These are phyloP conservation scores for Xylaria sp. DNA, from an alignment of 2,329 filamentous ascomycete species.

Conservation along the genomic window DNA sequence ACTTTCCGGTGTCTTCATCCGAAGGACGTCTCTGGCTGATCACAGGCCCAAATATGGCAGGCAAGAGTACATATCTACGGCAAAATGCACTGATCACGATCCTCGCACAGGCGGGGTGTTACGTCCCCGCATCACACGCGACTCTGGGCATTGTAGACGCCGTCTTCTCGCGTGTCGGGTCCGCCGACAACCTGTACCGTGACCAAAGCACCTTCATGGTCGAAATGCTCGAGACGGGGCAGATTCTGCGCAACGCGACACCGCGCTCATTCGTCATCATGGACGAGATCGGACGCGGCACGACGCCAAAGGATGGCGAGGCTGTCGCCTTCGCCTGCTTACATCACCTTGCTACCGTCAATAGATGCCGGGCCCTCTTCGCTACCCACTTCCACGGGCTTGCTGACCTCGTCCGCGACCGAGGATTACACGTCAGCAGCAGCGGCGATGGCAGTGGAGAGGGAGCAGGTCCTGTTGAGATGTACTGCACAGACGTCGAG, in stretches of 20 bases:
- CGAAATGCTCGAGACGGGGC: slow-evolving; percentile 96
- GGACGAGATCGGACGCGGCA: slow-evolving; percentile 96
- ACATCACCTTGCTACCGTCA: slow-evolving; percentile 79
- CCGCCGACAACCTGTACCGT: slow-evolving; percentile 91
- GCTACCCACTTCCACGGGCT: slow-evolving; percentile 93
- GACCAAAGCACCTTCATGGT: slow-evolving; percentile 99
- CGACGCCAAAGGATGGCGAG: slow-evolving; percentile 88
- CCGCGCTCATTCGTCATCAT: slow-evolving; percentile 90
- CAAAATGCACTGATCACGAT: slow-evolving; percentile 96
- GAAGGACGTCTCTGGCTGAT: slow-evolving; percentile 69
- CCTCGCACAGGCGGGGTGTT: slow-evolving; percentile 89
- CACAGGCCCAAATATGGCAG: slow-evolving; percentile 96
- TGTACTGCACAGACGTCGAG: slow-evolving; percentile 88
- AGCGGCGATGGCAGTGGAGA: slow-evolving; percentile 34
- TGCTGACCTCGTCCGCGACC: slow-evolving; percentile 72
- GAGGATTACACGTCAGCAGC: slow-evolving; percentile 46
- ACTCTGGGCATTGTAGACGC: slow-evolving; percentile 93
- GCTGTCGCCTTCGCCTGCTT: slow-evolving; percentile 90
- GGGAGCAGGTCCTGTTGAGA: slow-evolving; percentile 55
- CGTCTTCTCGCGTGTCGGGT: slow-evolving; percentile 91
- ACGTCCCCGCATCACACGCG: slow-evolving; percentile 86
- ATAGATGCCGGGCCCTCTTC: slow-evolving; percentile 82
- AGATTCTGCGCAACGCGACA: slow-evolving; percentile 86
- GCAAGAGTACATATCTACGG: slow-evolving; percentile 93
- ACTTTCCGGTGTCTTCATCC: slow-evolving; percentile 46